These are phyloP conservation scores for Oryza glumipatula DNA, from an alignment of 176 grass and related monocot species.

Conservation along the genomic window DNA sequence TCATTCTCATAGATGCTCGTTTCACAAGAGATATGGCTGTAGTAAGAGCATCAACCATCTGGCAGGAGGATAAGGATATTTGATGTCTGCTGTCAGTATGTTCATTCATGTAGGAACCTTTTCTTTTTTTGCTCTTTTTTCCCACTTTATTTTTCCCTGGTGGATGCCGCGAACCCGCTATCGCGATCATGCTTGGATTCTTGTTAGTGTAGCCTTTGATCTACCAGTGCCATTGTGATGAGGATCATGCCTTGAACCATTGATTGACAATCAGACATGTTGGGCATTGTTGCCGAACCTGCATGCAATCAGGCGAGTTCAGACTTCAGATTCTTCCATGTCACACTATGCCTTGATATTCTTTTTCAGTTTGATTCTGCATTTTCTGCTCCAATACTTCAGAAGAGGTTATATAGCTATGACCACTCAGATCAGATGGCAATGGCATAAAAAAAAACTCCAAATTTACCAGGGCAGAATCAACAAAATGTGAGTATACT, in stretches of 20 bases:
- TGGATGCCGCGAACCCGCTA: background rate
- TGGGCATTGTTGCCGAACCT: background rate
- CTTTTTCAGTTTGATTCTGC: background rate
- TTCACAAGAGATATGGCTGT: conserved; percentile 5
- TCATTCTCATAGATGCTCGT: conserved; percentile 34
- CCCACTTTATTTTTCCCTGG: background rate
- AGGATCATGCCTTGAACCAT: conserved; percentile 20
- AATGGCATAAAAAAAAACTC: background rate
- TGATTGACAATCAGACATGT: conserved; percentile 16
- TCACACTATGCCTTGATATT: background rate
- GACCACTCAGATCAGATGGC: background rate
- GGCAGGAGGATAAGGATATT: conserved; percentile 49
- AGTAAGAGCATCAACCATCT: conserved; percentile 29
- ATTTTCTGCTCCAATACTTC: too few relatives aligned
- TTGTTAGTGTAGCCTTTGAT: conserved; percentile 41
- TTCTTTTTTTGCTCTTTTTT: background rate
- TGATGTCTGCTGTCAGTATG: conserved; percentile 46
- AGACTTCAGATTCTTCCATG: background rate
- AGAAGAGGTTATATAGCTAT: background rate
- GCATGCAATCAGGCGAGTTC: conserved; percentile 10
- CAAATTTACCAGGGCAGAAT: background rate
- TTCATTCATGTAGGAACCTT: conserved; percentile 55
- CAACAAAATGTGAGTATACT: background rate
- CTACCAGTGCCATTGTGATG: conserved; percentile 21
- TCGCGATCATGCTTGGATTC: conserved; percentile 34